Percentiles rank a stretch among this genome's conserved stretches.
These are phyloP conservation scores for Aspergillus sp. DNA, from an alignment of 2,329 filamentous ascomycete species.

Conservation along the genomic window DNA sequence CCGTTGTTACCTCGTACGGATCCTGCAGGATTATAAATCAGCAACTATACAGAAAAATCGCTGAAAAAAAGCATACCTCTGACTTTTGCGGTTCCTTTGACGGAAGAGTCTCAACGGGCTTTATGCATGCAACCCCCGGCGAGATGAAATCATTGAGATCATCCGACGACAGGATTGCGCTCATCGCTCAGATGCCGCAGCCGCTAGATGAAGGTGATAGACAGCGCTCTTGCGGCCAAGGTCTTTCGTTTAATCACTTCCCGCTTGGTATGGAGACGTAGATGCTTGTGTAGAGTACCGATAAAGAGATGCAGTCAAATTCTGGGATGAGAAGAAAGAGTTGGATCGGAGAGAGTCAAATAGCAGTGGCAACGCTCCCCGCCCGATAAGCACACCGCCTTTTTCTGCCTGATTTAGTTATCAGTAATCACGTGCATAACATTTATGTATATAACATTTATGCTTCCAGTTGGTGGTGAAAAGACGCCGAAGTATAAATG, in stretches of 20 bases:
- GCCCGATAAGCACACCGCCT: constrained; percentile 22
- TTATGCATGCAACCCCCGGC: constrained; percentile 94
- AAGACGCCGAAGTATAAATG: too few relatives aligned
- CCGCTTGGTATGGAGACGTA: neutral
- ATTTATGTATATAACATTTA: neutral
- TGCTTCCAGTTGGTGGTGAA: too few relatives aligned
- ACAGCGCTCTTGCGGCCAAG: neutral
- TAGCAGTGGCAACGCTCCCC: constrained; percentile 19
- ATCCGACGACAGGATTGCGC: constrained; percentile 91
- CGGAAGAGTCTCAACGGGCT: constrained; percentile 88
- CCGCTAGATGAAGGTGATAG: constrained; percentile 5
- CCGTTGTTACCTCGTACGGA: constrained; percentile 80
- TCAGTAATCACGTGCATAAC: neutral
- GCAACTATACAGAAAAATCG: constrained; percentile 2
- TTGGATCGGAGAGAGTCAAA: constrained; percentile 1
- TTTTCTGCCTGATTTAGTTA: neutral
- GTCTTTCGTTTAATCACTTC: neutral
- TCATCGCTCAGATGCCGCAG: constrained; percentile 53
- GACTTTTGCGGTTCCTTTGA: constrained; percentile 42
- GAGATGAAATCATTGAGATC: constrained; percentile 99
- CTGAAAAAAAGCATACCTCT: constrained; percentile 28
- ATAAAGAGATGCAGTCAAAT: neutral
- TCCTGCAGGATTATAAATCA: constrained; percentile 34
- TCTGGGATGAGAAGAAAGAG: neutral
- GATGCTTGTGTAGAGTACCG: neutral